A percentile compares a stretch with the other conserved stretches of the same genome.
Evolutionary conservation across 306 rosid genomes (phyloP).

Genomic region (Dalbergia oliveri): DNA sequence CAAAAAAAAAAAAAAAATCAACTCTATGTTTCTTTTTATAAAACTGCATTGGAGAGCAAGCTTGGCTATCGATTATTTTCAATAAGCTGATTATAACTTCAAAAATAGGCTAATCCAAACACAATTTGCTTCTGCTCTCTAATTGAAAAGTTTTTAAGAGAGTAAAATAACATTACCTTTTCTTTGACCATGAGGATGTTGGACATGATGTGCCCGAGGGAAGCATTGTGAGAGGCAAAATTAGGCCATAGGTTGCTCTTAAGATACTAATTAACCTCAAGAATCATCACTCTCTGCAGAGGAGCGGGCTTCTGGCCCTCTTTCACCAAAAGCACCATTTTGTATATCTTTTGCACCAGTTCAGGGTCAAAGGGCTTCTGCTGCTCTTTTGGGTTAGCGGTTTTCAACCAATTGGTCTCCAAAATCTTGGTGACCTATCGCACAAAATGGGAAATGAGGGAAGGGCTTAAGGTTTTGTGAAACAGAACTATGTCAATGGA

Average conservation of each 20-base stretch:
- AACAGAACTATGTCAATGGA: no score
- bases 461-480: no score
- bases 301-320: constrained; percentile 86
- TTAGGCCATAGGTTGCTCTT: constrained; percentile 90
- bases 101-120: not conserved
- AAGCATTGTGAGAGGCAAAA: constrained; percentile 74
- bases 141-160: no score
- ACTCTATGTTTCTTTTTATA: no score
- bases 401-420: constrained; percentile 68
- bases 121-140: not conserved
- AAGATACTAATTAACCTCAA: constrained; percentile 93
- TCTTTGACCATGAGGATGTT: constrained; percentile 94
- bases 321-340: constrained; percentile 69
- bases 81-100: not conserved
- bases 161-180: constrained; percentile 58
- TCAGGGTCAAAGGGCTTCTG: constrained; percentile 62
- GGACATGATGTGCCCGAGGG: constrained; percentile 93
- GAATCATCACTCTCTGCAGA: constrained; percentile 89
- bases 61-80: not conserved
- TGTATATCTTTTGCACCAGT: constrained; percentile 74
- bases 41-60: not conserved
- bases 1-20: no score
- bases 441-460: constrained; percentile 13
- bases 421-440: constrained; percentile 89
- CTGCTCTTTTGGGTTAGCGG: constrained; percentile 48